phyloP scores from a whole-genome alignment of 164 flowering plant species.

The Aristolochia fimbriata region DNA sequence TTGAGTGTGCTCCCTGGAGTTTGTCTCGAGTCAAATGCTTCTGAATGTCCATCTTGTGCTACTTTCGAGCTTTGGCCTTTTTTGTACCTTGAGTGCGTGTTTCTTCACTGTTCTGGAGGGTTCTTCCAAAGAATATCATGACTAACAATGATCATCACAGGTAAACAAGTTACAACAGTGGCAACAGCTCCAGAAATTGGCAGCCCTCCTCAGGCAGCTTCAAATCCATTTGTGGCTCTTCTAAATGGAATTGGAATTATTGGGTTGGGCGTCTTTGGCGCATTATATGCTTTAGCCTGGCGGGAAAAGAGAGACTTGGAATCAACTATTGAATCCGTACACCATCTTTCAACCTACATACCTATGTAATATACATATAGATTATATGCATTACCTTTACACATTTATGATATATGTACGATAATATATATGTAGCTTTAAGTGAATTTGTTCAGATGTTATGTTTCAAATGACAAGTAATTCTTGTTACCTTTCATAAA shows the following conservation, averaged over 20 bases:
- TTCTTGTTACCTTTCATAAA: constrained; percentile 2
- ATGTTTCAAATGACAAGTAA: too few species aligned
- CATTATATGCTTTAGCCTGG: constrained; percentile 54
- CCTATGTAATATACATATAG: neutral
- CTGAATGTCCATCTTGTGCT: too few species aligned
- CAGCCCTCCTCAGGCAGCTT: constrained; percentile 15
- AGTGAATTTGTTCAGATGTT: too few species aligned
- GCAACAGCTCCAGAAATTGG: constrained; percentile 4
- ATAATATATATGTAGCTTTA: neutral
- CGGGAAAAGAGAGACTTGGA: constrained; percentile 45
- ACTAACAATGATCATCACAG: neutral
- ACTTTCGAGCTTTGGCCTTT: neutral
- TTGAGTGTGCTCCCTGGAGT: too few species aligned
- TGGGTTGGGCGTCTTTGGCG: constrained; percentile 61
- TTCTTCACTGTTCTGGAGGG: neutral
- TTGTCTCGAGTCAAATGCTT: too few species aligned
- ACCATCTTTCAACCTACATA: constrained; percentile 7
- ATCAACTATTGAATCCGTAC: constrained; percentile 63
- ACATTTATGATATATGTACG: neutral
- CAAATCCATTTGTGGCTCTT: constrained; percentile 45
- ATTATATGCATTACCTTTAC: neutral
- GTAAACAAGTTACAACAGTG: neutral
- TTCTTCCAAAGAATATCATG: neutral
- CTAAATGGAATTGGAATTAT: constrained; percentile 66
- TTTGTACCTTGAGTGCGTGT: neutral